Evolutionary conservation across 2,329 filamentous ascomycete genomes (phyloP).

Genomic region (Ceratocystis variospora): DNA sequence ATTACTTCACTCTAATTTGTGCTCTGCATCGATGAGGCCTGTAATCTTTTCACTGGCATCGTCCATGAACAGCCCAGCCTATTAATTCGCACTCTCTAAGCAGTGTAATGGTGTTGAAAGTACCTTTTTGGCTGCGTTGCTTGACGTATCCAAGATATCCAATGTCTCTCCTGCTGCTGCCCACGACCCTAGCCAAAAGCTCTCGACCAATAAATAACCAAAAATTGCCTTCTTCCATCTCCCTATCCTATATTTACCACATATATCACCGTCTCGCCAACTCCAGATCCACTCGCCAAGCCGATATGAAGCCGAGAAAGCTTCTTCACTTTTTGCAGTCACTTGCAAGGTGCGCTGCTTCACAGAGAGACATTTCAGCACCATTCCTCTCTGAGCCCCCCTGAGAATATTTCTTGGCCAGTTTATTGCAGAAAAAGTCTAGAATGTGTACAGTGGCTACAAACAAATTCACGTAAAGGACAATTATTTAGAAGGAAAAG

Average conservation of each 20-base stretch:
- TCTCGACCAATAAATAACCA: not conserved
- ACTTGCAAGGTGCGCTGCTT: not conserved
- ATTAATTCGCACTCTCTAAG: not conserved
- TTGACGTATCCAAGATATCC: not conserved
- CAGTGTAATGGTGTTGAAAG: not conserved
- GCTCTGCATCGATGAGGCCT: not conserved
- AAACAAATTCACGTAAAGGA: no score
- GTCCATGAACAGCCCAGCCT: not conserved
- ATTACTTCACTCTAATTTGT: not conserved
- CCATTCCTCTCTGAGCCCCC: no score
- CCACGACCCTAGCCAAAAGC: not conserved
- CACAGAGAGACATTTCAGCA: not conserved
- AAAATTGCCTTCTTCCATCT: not conserved
- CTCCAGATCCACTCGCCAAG: not conserved
- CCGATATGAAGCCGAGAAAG: not conserved
- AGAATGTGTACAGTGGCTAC: no score
- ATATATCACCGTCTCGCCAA: not conserved
- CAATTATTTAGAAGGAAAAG: no score
- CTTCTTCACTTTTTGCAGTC: not conserved
- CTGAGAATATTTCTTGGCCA: no score
- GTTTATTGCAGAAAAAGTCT: no score
- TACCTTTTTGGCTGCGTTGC: not conserved
- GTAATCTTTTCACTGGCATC: not conserved
- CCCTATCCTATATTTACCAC: not conserved
- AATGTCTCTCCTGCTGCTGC: not conserved